Evolutionary conservation across 257 asterid genomes (phyloP), one percentile per base, ranked within the genome.

Genomic region (Lycium ferocissimum): DNA sequence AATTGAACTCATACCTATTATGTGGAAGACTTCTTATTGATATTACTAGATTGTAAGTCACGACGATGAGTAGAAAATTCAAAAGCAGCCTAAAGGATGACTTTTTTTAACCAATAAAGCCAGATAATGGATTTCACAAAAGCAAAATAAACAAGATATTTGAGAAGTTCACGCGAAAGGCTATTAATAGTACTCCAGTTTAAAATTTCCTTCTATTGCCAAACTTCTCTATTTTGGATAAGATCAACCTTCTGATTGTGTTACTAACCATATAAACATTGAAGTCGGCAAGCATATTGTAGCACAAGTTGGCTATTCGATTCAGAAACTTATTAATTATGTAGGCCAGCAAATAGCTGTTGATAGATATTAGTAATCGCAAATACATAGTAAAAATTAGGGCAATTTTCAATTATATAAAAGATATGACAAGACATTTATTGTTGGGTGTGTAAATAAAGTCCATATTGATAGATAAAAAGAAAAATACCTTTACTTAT

Each of bases 341-440:
- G 45, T 49, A 49, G 38, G 81, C 81, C 61, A 73, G 38, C 6
- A 20, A 47, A 51, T 47, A 11, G 43, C 62, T 75, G 20, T 20
- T 75, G 81, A 47, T 75, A 20, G 12, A 75, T 75, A 47, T 47
- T 75, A 49, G 49, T 49, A 75, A 20, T 75, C 20, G 61, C 61
- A 75, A 49, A 49, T 75, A 61, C 18, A 75, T 75, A 75, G 81
- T 49, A 75, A 75, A 47, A 47, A 47, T 47, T 73, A 20, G 61
- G 61, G 14, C 20, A 20, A 22, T 47, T 75, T 75, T 43, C 61
- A 49, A 6, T 11, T 73, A 7, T 12, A 49, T 22, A 47, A 22
- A 73, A 13, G 61, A 11, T 22, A 75, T 49, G 43, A 75, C 22
- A 22, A 20, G 81, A 75, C 43, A 75, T 6, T 49, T 75, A 49